Base-by-base conservation (phyloP, 139 green algal species). In the Chlorella sp. region DNA sequence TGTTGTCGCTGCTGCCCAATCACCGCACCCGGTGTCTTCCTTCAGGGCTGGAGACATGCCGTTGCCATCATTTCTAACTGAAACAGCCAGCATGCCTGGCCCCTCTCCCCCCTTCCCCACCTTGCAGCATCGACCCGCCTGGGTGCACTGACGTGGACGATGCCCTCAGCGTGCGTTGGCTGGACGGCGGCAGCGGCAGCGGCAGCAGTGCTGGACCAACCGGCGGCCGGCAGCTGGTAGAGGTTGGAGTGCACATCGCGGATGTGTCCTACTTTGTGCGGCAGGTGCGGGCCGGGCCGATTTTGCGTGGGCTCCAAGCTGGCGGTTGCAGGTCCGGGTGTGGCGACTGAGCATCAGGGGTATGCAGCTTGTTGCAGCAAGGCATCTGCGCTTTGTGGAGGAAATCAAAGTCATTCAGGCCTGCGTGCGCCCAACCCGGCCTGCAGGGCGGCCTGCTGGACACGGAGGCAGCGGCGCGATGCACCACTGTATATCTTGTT, bases 131-230 rank as follows among this genome's bases (percentile, higher is more conserved):
- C 38, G 95, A 98, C 84, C 95, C 95, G 0, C 93, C 94, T 7
- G 93, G 93, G 36, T 98, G 95, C 88, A 96, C 92, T 67, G 95
- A 98, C 84, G 96, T 98, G 51, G 95, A 98, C 82, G 95, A 98
- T 43, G 95, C 95, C 9, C 89, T 98, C 89, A 93, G 95, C 76
- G 88, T 93, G 46, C 85, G 89, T 65, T 77, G 80, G 70, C 85
- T 92, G 30, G 76, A 44, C 22, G 70, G 56, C 36, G 82, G 89
- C n/a, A 86, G 81, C 28, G 26, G 26, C 44, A 44, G 73, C 94
- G 20, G 95, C 46, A 44, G 3, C 81, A 48, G 48, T 34, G 19
- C 36, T 22, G n/a, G 65, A 32, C 22, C 28, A 36, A 3, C 28
- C 40, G 51, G 56, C 38, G 54, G 54, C 38, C 19, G 41, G 32